Evolutionary conservation across 2,329 filamentous ascomycete species (phyloP).

Genomic region (Thielaviopsis musarum): DNA sequence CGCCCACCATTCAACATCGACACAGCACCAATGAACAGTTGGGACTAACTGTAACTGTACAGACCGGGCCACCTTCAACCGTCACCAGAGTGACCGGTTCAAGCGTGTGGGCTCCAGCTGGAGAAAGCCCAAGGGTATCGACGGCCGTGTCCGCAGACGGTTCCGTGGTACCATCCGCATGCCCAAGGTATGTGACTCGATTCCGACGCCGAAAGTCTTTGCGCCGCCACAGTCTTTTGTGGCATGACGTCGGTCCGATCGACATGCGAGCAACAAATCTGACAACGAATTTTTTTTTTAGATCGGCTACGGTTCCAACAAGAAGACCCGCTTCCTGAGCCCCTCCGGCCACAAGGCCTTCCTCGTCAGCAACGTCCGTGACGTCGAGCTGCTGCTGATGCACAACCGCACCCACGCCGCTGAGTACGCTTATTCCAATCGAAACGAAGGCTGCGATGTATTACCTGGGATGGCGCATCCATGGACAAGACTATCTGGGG

Average conservation of each 20-base stretch:
- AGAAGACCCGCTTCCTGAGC: slow-evolving; percentile 98
- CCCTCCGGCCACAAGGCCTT: slow-evolving; percentile 99
- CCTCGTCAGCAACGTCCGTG: slow-evolving; percentile 91
- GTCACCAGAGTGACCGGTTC: slow-evolving; percentile 96
- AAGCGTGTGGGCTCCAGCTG: slow-evolving; percentile 80
- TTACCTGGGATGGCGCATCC: no score
- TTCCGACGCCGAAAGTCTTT: neutral
- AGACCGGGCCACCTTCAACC: slow-evolving; percentile 90
- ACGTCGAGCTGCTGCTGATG: slow-evolving; percentile 97
- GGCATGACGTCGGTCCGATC: neutral
- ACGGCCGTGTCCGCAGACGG: slow-evolving; percentile 90
- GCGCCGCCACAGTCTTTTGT: neutral
- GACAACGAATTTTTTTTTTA: slow-evolving; percentile 23
- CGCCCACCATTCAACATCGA: neutral
- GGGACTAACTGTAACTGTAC: slow-evolving; percentile 17
- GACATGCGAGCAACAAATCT: neutral
- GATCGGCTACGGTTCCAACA: slow-evolving; percentile 99
- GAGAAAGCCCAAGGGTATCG: slow-evolving; percentile 99
- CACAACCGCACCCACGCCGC: slow-evolving; percentile 99
- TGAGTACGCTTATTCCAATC: slow-evolving; percentile 51
- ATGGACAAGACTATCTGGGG: no score
- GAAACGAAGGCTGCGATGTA: neutral
- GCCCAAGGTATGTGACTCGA: slow-evolving; percentile 68
- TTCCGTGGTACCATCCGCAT: slow-evolving; percentile 93
- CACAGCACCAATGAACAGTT: slow-evolving; percentile 3